A percentile compares a stretch with the other conserved stretches of the same genome.
Evolutionary conservation across 495 filamentous ascomycete species (phyloP).

Genomic region (Podospora sp.): DNA sequence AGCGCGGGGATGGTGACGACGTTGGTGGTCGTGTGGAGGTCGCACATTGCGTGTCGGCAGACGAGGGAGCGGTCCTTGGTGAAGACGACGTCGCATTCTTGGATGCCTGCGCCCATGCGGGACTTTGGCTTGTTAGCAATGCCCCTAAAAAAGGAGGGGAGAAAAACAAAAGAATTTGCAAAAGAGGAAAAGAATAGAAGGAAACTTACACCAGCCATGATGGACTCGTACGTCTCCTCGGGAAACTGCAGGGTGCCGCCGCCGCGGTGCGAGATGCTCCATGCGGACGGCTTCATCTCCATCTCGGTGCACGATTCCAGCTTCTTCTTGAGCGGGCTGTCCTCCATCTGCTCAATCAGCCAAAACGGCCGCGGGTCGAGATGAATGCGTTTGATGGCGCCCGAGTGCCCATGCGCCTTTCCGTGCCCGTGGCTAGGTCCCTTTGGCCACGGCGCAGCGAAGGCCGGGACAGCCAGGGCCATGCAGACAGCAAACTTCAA

Average conservation of each 20-base stretch:
- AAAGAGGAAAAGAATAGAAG: background rate
- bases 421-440: background rate
- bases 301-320: slow-evolving; percentile 56
- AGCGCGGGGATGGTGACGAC: slow-evolving; percentile 59
- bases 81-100: slow-evolving; percentile 67
- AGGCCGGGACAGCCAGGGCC: slow-evolving; percentile 19
- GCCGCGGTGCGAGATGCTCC: slow-evolving; percentile 62
- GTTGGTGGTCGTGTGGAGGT: slow-evolving; percentile 66
- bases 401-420: background rate
- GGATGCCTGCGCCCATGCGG: slow-evolving; percentile 64
- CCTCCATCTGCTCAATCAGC: slow-evolving; percentile 61
- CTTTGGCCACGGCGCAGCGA: slow-evolving; percentile 30
- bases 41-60: slow-evolving; percentile 65
- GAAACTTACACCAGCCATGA: slow-evolving; percentile 48
- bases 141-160: slow-evolving; percentile 1
- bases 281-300: slow-evolving; percentile 42
- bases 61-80: slow-evolving; percentile 62
- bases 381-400: slow-evolving; percentile 41
- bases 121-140: slow-evolving; percentile 26
- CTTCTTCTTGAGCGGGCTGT: slow-evolving; percentile 56
- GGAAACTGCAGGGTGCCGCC: slow-evolving; percentile 61
- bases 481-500: background rate
- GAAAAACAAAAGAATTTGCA: too few species aligned
- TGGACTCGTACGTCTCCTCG: slow-evolving; percentile 58
- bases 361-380: slow-evolving; percentile 62